These are phyloP conservation scores for Rosa hybrid DNA, from an alignment of 331 rosid species.

Conservation along the genomic window DNA sequence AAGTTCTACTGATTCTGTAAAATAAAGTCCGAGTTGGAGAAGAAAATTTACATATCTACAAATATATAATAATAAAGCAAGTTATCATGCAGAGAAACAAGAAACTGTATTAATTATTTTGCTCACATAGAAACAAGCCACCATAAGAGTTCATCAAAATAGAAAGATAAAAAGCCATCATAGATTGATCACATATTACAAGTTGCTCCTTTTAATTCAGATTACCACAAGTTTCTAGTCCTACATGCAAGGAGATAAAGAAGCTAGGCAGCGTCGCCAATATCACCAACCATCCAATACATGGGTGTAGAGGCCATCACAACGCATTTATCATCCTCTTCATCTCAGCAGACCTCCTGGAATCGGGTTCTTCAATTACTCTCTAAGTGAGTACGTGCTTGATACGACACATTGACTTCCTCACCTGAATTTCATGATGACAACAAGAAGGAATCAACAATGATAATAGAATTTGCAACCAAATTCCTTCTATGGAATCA, in stretches of 20 bases:
- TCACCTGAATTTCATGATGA: conserved; percentile 53
- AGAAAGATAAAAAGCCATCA: not conserved
- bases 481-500: not conserved
- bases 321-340: conserved; percentile 77
- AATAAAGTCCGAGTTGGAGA: no score
- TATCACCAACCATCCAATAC: conserved; percentile 22
- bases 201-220: conserved; percentile 4
- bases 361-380: conserved; percentile 82
- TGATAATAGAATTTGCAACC: not conserved
- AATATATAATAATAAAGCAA: no score
- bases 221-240: conserved; percentile 24
- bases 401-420: conserved; percentile 94
- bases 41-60: no score
- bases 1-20: no score
- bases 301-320: conserved; percentile 37
- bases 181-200: conserved; percentile 17
- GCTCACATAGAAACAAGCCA: not conserved
- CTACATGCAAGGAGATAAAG: conserved; percentile 25
- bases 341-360: conserved; percentile 89
- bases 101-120: not conserved
- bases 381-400: conserved; percentile 90
- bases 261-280: conserved; percentile 12
- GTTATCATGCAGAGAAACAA: not conserved
- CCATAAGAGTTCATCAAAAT: not conserved
- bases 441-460: not conserved